Evolutionary conservation across 352 stramenopile species (phyloP).

Genomic region (Phytopythium aichiense): DNA sequence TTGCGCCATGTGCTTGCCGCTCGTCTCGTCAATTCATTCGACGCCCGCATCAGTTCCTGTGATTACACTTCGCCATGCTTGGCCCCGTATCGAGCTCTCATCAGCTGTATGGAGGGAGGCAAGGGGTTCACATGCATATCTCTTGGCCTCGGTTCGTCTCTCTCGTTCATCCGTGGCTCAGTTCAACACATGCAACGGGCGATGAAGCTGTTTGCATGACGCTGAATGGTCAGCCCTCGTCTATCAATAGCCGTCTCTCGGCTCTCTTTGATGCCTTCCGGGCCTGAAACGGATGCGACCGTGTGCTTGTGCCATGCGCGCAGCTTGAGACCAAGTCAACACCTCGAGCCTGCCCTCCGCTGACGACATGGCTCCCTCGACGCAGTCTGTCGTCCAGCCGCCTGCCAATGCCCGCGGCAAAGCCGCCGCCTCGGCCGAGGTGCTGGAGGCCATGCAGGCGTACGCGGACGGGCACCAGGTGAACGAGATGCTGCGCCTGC

Average conservation of each 20-base stretch:
- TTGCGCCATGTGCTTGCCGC: not conserved
- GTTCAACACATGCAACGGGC: too few relatives aligned
- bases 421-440: conserved; percentile 18
- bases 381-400: conserved; percentile 31
- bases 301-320: not conserved
- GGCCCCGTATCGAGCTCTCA: too few relatives aligned
- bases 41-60: not conserved
- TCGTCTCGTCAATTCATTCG: not conserved
- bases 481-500: conserved; percentile 54
- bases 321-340: not conserved
- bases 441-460: conserved; percentile 52
- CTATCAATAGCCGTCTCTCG: not conserved
- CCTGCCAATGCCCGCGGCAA: conserved; percentile 14
- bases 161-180: not conserved
- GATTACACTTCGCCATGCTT: not conserved
- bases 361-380: conserved; percentile 18
- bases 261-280: not conserved
- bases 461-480: conserved; percentile 61
- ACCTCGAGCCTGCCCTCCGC: not conserved
- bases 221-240: not conserved
- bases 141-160: not conserved
- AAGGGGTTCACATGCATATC: too few relatives aligned
- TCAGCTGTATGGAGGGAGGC: too few relatives aligned
- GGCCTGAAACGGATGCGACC: not conserved
- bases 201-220: not conserved